Percentiles rank a stretch among this genome's conserved stretches.
Conservation (phyloP, 1,139 yeast species). For the Suhomyces ambrosiae region DNA sequence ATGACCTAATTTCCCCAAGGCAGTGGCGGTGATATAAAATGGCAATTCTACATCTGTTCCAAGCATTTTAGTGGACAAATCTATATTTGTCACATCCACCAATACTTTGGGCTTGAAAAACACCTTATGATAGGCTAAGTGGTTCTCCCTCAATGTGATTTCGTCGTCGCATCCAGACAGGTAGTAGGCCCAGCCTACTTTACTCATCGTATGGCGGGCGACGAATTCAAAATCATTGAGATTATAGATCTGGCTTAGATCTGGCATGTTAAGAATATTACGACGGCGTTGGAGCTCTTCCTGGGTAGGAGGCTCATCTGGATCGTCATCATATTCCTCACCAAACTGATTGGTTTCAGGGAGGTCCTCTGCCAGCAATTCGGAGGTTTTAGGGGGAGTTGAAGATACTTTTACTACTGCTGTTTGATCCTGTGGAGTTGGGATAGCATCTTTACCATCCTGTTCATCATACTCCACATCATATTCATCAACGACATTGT, state of each 20-base stretch:
- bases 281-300: constrained; percentile 31
- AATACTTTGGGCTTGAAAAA: constrained; percentile 82
- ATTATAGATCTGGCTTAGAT: constrained; percentile 67
- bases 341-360: constrained; percentile 16
- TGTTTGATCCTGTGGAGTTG: not conserved
- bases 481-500: constrained; percentile 40
- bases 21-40: constrained; percentile 78
- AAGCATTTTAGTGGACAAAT: constrained; percentile 42
- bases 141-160: constrained; percentile 85
- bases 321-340: constrained; percentile 26
- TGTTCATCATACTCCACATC: constrained; percentile 53
- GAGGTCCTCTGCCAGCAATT: constrained; percentile 8
- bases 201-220: constrained; percentile 75
- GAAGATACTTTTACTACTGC: not conserved
- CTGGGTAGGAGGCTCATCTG: constrained; percentile 34
- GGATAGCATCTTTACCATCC: constrained; percentile 35
- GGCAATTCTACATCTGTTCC: constrained; percentile 51
- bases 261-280: constrained; percentile 50
- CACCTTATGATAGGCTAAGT: constrained; percentile 80
- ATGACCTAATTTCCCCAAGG: constrained; percentile 78
- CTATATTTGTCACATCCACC: constrained; percentile 62
- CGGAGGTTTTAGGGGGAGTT: not conserved
- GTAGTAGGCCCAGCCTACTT: constrained; percentile 88
- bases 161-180: constrained; percentile 94
- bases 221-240: constrained; percentile 80